A percentile compares a stretch with the other conserved stretches of the same genome.
Conservation (phyloP, 2,329 filamentous ascomycete species). For the Orbilia brochopaga region DNA sequence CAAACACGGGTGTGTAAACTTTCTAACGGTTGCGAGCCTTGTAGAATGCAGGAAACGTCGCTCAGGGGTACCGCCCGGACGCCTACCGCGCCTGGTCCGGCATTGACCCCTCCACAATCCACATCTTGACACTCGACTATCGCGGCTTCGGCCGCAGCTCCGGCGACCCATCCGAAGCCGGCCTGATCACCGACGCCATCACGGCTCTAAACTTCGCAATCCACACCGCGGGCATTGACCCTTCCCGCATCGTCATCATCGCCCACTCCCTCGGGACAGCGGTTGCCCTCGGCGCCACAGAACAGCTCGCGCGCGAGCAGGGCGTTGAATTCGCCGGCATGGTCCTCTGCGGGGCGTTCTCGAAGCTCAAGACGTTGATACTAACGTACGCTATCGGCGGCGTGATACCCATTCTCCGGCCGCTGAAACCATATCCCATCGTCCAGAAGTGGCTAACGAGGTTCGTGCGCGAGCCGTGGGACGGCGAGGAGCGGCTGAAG, state of each 20-base stretch:
- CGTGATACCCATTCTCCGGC: slow-evolving; percentile 76
- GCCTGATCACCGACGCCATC: slow-evolving; percentile 78
- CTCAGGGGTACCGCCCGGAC: slow-evolving; percentile 75
- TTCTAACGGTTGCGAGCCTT: slow-evolving; percentile 18
- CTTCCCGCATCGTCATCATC: slow-evolving; percentile 76
- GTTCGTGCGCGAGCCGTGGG: slow-evolving; percentile 81
- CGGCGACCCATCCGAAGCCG: slow-evolving; percentile 78
- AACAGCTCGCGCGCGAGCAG: slow-evolving; percentile 68
- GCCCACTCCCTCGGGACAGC: slow-evolving; percentile 91
- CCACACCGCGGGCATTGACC: slow-evolving; percentile 67
- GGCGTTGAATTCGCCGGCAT: slow-evolving; percentile 77
- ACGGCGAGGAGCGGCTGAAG: slow-evolving; percentile 70
- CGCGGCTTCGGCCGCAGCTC: slow-evolving; percentile 83
- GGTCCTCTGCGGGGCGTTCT: slow-evolving; percentile 80
- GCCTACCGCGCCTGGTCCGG: slow-evolving; percentile 79
- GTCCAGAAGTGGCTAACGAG: slow-evolving; percentile 68
- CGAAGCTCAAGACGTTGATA: slow-evolving; percentile 73
- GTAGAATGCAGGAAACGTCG: slow-evolving; percentile 84
- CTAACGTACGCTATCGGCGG: slow-evolving; percentile 80
- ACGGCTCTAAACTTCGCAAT: slow-evolving; percentile 76
- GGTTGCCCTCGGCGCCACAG: slow-evolving; percentile 74
- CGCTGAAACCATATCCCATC: slow-evolving; percentile 71
- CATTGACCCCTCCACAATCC: slow-evolving; percentile 71
- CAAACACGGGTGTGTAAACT: slow-evolving; percentile 9
- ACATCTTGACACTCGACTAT: slow-evolving; percentile 89